Conservation (phyloP, 345 rosid species). For the Eucalyptus albens region DNA sequence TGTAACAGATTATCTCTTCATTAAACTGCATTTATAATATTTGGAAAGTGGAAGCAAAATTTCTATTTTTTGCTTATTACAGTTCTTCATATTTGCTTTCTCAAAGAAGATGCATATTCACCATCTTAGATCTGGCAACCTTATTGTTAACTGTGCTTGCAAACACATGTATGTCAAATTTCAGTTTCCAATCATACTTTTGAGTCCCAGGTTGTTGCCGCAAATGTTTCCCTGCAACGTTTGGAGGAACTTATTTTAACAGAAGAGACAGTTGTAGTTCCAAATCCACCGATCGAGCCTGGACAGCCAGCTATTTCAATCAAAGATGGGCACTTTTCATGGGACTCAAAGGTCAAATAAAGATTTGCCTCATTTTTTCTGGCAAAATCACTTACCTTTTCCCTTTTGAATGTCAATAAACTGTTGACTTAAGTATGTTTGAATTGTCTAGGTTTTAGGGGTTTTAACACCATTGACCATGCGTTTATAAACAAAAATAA, state of each 20-base stretch:
- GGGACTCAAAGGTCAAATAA: constrained; percentile 21
- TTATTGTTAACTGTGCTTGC: background rate
- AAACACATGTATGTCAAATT: background rate
- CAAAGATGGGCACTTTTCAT: constrained; percentile 28
- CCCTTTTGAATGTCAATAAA: background rate
- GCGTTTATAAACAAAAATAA: background rate
- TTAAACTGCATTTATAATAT: background rate
- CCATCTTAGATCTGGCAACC: background rate
- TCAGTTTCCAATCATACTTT: background rate
- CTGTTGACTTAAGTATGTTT: background rate
- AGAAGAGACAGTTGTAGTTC: constrained; percentile 65
- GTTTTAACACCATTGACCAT: background rate
- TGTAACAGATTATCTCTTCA: background rate
- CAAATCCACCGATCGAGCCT: constrained; percentile 69
- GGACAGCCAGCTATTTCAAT: constrained; percentile 75
- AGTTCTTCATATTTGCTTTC: background rate
- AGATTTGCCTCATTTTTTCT: background rate
- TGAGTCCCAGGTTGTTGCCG: constrained; percentile 63
- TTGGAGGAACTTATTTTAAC: constrained; percentile 73
- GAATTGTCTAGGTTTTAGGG: background rate
- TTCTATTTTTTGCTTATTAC: background rate
- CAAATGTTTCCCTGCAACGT: constrained; percentile 86
- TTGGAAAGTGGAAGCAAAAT: background rate
- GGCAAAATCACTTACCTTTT: background rate
- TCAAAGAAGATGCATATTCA: background rate